Base-by-base conservation (phyloP, 352 stramenopile species). In the Phytopythium vexans region DNA sequence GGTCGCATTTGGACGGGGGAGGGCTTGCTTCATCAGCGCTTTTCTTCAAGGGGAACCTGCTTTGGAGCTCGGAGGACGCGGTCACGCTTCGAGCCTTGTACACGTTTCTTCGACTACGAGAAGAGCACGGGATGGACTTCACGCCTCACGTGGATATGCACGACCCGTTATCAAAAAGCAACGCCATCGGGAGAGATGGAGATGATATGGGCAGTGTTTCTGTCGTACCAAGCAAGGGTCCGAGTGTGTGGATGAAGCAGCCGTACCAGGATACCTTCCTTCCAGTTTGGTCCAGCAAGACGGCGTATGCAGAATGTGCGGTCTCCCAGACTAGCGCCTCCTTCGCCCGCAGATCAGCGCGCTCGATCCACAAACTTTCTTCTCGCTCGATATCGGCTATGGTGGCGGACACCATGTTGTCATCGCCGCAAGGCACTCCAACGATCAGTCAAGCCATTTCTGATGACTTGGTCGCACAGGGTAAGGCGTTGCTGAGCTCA, bases 231-330 rank as follows among this genome's bases (percentile, higher is more conserved):
- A 46, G n/a, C 11, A 38, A 14, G 3, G 32, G 41, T 8, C n/a
- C 7, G 35, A 33, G 8, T 32, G 27, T 83, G 11, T 89, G 78
- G 78, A 83, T 84, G 74, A 3, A 14, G 11, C 49, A 58, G 14
- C 68, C 68, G 16, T 89, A 86, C 48, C 64, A 77, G 6, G 64
- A 89, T 42, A 82, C 78, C 1, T 89, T 87, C 52, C 64, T 68
- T 16, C 73, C 78, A 21, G 39, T 89, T 36, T 89, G 75, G 75
- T 80, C 73, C 8, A 89, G 78, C 56, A 82, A 83, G 41, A 62
- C 70, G 14, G 72, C 73, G 2, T 89, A 87, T 45, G 54, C 65
- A n/a, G 78, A 89, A 64, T 84, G 73, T 37, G 59, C 56, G 1
- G 49, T 86, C 31, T 62, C 68, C 11, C 58, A 56, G 15, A 58